A percentile compares a stretch with the other conserved stretches of the same genome.
These are phyloP conservation scores for Calonectria fujianensis DNA, from an alignment of 2,329 filamentous ascomycete genomes.

Conservation along the genomic window DNA sequence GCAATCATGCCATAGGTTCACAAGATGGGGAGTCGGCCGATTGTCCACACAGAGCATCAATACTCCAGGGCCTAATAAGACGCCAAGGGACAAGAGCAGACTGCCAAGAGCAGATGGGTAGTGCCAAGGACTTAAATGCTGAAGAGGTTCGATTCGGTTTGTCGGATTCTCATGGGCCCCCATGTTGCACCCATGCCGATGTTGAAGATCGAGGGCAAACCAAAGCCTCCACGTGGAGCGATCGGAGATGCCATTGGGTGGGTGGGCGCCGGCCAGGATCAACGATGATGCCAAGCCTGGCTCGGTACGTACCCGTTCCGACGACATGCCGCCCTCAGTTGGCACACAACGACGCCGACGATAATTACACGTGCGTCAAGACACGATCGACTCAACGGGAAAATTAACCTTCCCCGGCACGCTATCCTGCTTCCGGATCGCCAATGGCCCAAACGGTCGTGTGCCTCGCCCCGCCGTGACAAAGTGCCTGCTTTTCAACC, in stretches of 20 bases:
- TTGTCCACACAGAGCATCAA: conserved; percentile 15
- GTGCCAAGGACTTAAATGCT: conserved; percentile 34
- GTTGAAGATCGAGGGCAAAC: conserved; percentile 29
- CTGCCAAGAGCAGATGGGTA: conserved; percentile 27
- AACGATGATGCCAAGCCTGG: background rate
- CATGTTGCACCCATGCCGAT: background rate
- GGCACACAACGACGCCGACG: conserved; percentile 1
- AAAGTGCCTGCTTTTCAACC: conserved; percentile 7
- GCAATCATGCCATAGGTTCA: conserved; percentile 14
- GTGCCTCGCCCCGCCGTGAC: conserved; percentile 4
- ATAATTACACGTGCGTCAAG: conserved; percentile 7
- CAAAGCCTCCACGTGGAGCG: conserved; percentile 34
- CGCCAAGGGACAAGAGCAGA: conserved; percentile 9
- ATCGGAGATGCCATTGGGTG: conserved; percentile 25
- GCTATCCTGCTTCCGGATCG: conserved; percentile 3
- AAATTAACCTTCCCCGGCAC: background rate
- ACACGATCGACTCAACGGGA: background rate
- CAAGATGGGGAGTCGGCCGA: conserved; percentile 8
- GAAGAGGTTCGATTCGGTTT: conserved; percentile 6
- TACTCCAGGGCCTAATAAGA: conserved; percentile 1
- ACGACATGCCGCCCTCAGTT: conserved; percentile 22
- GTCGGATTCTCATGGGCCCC: background rate
- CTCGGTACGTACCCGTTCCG: conserved; percentile 3
- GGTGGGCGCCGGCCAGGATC: conserved; percentile 14
- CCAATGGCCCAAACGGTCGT: conserved; percentile 15